Evolutionary conservation across 2,329 filamentous ascomycete genomes (phyloP), one percentile per base, ranked within the genome.

Genomic region (Botrytis porri): DNA sequence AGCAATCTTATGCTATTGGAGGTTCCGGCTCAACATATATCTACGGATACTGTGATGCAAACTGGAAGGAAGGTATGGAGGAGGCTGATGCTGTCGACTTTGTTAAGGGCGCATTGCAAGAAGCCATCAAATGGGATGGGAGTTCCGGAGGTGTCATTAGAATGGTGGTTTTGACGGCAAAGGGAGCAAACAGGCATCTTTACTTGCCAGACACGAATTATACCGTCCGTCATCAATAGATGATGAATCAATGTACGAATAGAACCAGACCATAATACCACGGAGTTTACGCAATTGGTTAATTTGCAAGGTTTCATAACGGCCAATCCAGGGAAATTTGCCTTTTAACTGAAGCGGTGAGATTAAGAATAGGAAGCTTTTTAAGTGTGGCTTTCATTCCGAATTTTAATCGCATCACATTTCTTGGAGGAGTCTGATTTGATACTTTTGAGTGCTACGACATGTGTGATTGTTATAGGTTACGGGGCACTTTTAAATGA

Each of bases 91-190:
- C 96, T 1, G 90, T 99, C 77, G 84, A 90, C 59, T 99, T 99
- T 80, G 96, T 99, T 82, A 98, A 97, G 86, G 92, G 90, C 65
- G 91, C 96, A 45, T 86, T 99, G 81, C 86, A 89, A 80, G 95
- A 99, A 87, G 96, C 96, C 25, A 98, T 99, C 88, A 97, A 97
- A 85, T 99, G 96, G 96, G 96, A 99, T 82, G 96, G 96, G 76
- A 98, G 95, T 86, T 98, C 96, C 4, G 96, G 96, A 77, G 96
- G 96, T 85, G 96, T 99, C 74, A 99, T 99, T 80, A 90, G 96
- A 79, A 94, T 99, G 93, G 95, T 98, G 75, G 96, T 99, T 74
- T 85, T 99, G 84, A 99, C 95, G 75, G 90, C 90, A 80, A 90
- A 92, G 81, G 96, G 96, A 51, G 95, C 95, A 10, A 90, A 96